phyloP scores from a whole-genome alignment of 2,329 filamentous ascomycete genomes.

The Cladosporium cucumerinum region DNA sequence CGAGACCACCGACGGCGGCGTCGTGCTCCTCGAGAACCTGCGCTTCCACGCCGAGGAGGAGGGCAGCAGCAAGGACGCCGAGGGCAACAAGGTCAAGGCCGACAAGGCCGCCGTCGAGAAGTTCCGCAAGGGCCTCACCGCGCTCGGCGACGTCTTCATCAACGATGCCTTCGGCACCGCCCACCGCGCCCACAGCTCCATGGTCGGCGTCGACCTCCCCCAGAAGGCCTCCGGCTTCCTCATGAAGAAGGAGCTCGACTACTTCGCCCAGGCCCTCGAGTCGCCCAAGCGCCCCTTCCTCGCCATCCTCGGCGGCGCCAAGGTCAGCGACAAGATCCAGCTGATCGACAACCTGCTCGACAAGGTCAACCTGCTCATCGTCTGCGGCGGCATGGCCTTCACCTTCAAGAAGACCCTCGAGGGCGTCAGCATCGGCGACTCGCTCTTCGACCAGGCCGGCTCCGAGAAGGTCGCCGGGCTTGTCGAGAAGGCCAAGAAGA shows the following conservation, averaged over 20 bases:
- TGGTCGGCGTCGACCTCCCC: conserved; percentile 94
- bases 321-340: conserved; percentile 99
- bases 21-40: conserved; percentile 94
- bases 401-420: conserved; percentile 99
- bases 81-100: conserved; percentile 97
- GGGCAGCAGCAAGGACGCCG: conserved; percentile 87
- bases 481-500: conserved; percentile 92
- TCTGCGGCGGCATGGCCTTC: conserved; percentile 98
- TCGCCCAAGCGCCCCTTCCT: conserved; percentile 92
- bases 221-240: conserved; percentile 98
- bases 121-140: conserved; percentile 93
- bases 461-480: conserved; percentile 85
- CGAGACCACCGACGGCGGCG: conserved; percentile 73
- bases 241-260: conserved; percentile 99
- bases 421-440: conserved; percentile 82
- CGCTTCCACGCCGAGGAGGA: conserved; percentile 98
- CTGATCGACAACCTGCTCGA: conserved; percentile 97
- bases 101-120: conserved; percentile 87
- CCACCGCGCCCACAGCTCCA: conserved; percentile 97
- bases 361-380: conserved; percentile 95
- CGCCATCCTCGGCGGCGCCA: conserved; percentile 95
- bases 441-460: conserved; percentile 88
- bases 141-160: conserved; percentile 92
- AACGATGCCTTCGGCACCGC: conserved; percentile 99
- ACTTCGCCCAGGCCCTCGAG: conserved; percentile 97